Conservation (phyloP, 2,329 filamentous ascomycete species). For the Ceratocystis lukuohia region DNA sequence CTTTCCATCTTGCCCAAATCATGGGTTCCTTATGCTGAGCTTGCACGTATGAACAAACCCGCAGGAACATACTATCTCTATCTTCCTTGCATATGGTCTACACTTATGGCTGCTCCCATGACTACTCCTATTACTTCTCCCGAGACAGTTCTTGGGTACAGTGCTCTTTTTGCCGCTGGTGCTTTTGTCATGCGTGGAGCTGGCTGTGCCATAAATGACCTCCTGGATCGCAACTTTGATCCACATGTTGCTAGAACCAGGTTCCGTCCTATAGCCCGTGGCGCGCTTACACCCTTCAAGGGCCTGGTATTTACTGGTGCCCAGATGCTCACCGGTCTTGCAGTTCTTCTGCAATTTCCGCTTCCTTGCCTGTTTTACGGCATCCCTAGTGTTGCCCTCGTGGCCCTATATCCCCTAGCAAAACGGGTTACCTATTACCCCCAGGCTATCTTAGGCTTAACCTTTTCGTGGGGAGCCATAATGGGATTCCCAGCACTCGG, state of each 20-base stretch:
- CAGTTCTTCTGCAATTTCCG: conserved; percentile 63
- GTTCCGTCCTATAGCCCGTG: conserved; percentile 65
- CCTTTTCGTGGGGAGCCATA: conserved; percentile 80
- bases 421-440: conserved; percentile 83
- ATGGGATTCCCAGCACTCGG: conserved; percentile 79
- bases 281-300: conserved; percentile 59
- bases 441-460: conserved; percentile 67
- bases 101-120: conserved; percentile 63
- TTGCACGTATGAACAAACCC: conserved; percentile 70
- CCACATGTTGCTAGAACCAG: conserved; percentile 64
- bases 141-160: conserved; percentile 48
- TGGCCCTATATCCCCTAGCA: conserved; percentile 65
- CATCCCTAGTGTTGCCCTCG: conserved; percentile 59
- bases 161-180: conserved; percentile 58
- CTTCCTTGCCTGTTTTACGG: conserved; percentile 61
- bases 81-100: conserved; percentile 75
- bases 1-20: conserved; percentile 54
- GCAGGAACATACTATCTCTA: conserved; percentile 73
- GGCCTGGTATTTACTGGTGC: conserved; percentile 60
- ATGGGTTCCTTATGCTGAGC: conserved; percentile 68
- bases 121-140: conserved; percentile 47
- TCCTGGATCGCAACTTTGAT: conserved; percentile 81
- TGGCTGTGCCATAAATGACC: conserved; percentile 79
- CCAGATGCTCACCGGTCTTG: conserved; percentile 62
- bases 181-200: conserved; percentile 77